Conservation (phyloP, 306 rosid species). For the Dalbergia cochinchinensis region DNA sequence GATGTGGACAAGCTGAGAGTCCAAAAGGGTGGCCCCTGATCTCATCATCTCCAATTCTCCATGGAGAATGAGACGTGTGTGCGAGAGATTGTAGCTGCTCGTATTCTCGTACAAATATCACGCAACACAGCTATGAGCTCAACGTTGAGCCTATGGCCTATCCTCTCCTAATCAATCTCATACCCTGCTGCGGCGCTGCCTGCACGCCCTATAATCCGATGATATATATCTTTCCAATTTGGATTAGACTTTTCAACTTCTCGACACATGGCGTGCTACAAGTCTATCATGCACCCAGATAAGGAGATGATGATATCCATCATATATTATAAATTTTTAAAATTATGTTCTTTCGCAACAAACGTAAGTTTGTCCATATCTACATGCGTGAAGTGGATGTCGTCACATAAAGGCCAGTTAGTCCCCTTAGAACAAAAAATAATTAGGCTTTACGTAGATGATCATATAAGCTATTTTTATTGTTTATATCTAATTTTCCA, state of each 20-base stretch:
- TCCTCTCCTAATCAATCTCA: not conserved
- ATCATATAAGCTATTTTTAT: not conserved
- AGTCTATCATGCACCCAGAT: not conserved
- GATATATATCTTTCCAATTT: slow-evolving; percentile 12
- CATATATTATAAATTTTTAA: no score
- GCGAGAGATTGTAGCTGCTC: slow-evolving; percentile 2
- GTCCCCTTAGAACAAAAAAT: not conserved
- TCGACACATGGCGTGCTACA: slow-evolving; percentile 28
- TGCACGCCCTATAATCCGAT: not conserved
- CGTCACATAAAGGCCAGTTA: not conserved
- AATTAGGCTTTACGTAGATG: not conserved
- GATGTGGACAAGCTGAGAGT: slow-evolving; percentile 11
- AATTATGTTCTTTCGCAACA: not conserved
- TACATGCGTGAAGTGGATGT: not conserved
- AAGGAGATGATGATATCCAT: no score
- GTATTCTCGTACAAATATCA: not conserved
- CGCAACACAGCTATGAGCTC: not conserved
- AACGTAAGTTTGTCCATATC: slow-evolving; percentile 1
- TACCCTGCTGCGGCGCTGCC: not conserved
- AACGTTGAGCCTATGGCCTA: not conserved
- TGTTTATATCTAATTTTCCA: not conserved
- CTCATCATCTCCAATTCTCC: not conserved
- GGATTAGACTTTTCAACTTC: slow-evolving; percentile 6
- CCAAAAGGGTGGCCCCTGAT: not conserved
- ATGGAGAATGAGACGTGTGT: slow-evolving; percentile 31